Conservation (phyloP, 2,329 filamentous ascomycete genomes). For the Xylariaceae sp. region DNA sequence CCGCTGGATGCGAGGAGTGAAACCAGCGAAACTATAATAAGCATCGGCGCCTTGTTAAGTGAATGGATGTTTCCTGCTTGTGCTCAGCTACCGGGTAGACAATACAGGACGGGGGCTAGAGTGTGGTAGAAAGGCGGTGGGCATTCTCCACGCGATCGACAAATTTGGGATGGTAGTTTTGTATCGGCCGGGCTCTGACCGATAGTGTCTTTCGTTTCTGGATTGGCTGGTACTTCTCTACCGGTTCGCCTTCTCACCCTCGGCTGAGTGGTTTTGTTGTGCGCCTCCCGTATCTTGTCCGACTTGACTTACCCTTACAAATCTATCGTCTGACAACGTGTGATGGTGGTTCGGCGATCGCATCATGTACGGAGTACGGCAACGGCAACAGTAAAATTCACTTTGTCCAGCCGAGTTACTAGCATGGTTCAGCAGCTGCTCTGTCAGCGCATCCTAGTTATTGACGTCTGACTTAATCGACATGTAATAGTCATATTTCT, state of each 20-base stretch:
- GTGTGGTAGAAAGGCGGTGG: slow-evolving; percentile 11
- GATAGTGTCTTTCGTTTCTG: background rate
- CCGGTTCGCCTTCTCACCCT: background rate
- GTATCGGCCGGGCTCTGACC: background rate
- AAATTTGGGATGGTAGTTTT: too few relatives aligned
- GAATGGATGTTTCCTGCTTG: too few relatives aligned
- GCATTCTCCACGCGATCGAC: too few relatives aligned
- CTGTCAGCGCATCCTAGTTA: too few relatives aligned
- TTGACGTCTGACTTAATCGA: too few relatives aligned
- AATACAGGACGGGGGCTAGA: background rate
- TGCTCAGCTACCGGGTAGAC: background rate
- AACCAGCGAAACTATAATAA: slow-evolving; percentile 13
- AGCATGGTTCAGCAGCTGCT: too few relatives aligned
- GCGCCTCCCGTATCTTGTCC: slow-evolving; percentile 27
- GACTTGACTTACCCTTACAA: slow-evolving; percentile 21
- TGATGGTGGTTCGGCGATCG: slow-evolving; percentile 26
- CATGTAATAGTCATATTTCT: too few relatives aligned
- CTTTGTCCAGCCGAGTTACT: too few relatives aligned
- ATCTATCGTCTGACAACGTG: slow-evolving; percentile 26
- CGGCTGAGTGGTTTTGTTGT: slow-evolving; percentile 4
- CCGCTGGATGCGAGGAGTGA: slow-evolving; percentile 20
- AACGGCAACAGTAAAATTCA: slow-evolving; percentile 7
- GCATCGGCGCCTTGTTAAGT: slow-evolving; percentile 6
- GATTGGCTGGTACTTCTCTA: slow-evolving; percentile 2
- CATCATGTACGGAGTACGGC: slow-evolving; percentile 20